Evolutionary conservation across 208 protist species (phyloP).

Genomic region (Porcisia hertigi): DNA sequence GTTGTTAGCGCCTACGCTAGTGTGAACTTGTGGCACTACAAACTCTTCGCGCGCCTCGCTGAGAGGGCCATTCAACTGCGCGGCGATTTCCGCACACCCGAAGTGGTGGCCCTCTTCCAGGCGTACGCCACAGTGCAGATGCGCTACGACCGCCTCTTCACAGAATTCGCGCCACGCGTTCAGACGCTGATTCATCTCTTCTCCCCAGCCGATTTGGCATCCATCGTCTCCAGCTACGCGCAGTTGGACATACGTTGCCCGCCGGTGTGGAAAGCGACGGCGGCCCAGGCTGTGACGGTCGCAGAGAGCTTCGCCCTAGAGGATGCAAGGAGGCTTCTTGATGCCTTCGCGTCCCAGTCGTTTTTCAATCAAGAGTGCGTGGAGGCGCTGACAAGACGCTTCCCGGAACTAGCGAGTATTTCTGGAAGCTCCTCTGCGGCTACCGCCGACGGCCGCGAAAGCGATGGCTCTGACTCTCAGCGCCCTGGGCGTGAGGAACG

Average conservation of each 20-base stretch:
- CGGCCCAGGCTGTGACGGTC: conserved; percentile 34
- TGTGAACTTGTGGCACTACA: conserved; percentile 87
- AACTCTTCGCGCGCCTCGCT: conserved; percentile 77
- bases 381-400: conserved; percentile 28
- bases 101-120: conserved; percentile 49
- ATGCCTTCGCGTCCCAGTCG: conserved; percentile 29
- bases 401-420: conserved; percentile 31
- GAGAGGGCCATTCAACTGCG: conserved; percentile 76
- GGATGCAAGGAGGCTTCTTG: conserved; percentile 37
- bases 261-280: conserved; percentile 53
- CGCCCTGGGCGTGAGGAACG: not conserved
- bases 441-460: not conserved
- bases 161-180: conserved; percentile 65
- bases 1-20: conserved; percentile 76
- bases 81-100: conserved; percentile 49
- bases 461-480: too few species aligned
- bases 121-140: conserved; percentile 76
- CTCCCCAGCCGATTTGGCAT: conserved; percentile 37
- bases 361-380: conserved; percentile 33
- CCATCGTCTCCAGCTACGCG: conserved; percentile 58
- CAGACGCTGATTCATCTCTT: conserved; percentile 65
- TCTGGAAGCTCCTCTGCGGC: not conserved
- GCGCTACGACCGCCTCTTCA: conserved; percentile 77
- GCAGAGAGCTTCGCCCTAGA: conserved; percentile 37
- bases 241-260: conserved; percentile 40